Percentiles rank a stretch among this genome's conserved stretches.
Evolutionary conservation across 257 asterid species (phyloP).

Genomic region (Solanum sejunctum): DNA sequence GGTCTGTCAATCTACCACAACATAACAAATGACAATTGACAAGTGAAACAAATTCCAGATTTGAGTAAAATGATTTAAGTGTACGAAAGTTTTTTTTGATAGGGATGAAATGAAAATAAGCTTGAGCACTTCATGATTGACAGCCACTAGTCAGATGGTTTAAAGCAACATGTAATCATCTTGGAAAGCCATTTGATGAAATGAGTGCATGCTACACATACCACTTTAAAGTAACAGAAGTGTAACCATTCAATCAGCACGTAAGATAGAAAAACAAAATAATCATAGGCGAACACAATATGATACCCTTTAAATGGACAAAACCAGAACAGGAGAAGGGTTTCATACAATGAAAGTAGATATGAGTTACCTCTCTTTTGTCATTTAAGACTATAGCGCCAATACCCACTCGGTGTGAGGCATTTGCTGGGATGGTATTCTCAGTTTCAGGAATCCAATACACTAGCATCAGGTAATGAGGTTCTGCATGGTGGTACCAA

Average conservation of each 20-base stretch:
- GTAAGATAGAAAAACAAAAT: background rate
- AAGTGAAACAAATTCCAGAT: background rate
- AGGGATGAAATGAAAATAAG: background rate
- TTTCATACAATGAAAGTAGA: background rate
- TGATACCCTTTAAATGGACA: background rate
- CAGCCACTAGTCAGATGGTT: background rate
- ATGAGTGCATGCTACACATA: background rate
- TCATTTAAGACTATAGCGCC: conserved; percentile 65
- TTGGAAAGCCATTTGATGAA: background rate
- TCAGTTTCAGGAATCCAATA: conserved; percentile 49
- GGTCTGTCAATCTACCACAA: background rate
- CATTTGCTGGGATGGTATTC: conserved; percentile 56
- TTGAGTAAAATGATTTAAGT: background rate
- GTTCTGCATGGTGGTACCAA: conserved; percentile 71
- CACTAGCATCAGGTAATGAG: conserved; percentile 67
- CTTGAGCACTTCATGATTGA: background rate
- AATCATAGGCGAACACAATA: background rate
- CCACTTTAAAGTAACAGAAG: background rate
- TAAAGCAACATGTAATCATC: background rate
- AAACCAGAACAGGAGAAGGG: background rate
- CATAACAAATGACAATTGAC: background rate
- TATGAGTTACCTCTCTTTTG: conserved; percentile 48
- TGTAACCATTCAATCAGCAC: background rate
- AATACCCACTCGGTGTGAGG: conserved; percentile 54
- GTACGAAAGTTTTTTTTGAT: background rate